Conservation (phyloP, 23 red algal genomes). For the Gracilaria domingensis region DNA sequence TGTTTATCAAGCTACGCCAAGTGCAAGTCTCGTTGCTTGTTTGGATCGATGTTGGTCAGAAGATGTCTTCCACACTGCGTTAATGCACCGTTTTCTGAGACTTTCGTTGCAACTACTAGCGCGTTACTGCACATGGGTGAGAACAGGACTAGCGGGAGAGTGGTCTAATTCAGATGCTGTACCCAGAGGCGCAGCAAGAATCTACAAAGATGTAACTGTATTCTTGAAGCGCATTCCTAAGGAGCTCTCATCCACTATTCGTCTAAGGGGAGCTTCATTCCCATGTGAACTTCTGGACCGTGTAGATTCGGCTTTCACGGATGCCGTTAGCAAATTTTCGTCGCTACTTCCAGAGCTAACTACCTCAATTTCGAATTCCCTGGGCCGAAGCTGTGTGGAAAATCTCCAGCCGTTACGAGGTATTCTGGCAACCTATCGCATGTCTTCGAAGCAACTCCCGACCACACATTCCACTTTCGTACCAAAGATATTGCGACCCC, state of each 20-base stretch:
- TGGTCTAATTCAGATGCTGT: conserved; percentile 57
- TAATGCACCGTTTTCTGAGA: conserved; percentile 74
- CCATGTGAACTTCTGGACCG: conserved; percentile 10
- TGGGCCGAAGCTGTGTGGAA: conserved; percentile 70
- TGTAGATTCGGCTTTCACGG: conserved; percentile 43
- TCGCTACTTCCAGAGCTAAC: conserved; percentile 57
- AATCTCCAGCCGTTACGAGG: conserved; percentile 90
- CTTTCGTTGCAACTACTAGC: conserved; percentile 82
- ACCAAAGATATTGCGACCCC: conserved; percentile 78
- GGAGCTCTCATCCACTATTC: conserved; percentile 64
- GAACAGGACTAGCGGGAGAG: conserved; percentile 74
- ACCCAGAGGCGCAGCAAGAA: conserved; percentile 55
- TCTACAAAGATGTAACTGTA: conserved; percentile 63
- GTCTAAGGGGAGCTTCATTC: conserved; percentile 25
- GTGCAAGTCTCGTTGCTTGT: conserved; percentile 42
- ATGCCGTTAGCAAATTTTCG: conserved; percentile 41
- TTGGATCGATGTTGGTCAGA: conserved; percentile 72
- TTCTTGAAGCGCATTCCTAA: conserved; percentile 58
- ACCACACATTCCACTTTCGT: conserved; percentile 86
- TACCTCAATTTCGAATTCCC: conserved; percentile 46
- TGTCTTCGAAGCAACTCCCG: conserved; percentile 89
- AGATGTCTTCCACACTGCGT: conserved; percentile 66
- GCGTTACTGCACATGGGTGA: conserved; percentile 75
- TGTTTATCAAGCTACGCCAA: conserved; percentile 70
- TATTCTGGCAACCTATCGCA: conserved; percentile 95